These are phyloP conservation scores for Ceratobasidium sp. DNA, from an alignment of 1,284 basidiomycete species.

Conservation along the genomic window DNA sequence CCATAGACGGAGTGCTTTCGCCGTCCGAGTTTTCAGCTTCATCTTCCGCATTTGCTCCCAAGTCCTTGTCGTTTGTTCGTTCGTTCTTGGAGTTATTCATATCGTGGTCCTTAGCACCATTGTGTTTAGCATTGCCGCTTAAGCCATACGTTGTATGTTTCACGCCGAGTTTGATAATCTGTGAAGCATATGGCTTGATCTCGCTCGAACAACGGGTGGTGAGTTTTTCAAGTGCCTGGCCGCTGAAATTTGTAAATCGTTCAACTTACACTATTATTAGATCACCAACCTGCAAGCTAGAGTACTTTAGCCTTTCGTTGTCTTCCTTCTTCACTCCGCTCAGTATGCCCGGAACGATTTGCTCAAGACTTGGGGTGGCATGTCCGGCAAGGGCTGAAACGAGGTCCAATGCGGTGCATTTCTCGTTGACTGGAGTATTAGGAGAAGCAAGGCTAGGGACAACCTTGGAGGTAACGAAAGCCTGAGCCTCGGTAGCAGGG, in stretches of 20 bases:
- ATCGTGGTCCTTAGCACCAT: too few relatives aligned
- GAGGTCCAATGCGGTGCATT: constrained; percentile 83
- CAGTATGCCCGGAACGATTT: constrained; percentile 77
- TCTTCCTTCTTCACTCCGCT: constrained; percentile 74
- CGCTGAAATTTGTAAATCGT: constrained; percentile 28
- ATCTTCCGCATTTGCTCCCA: too few relatives aligned
- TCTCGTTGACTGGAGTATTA: constrained; percentile 69
- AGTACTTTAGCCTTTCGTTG: constrained; percentile 85
- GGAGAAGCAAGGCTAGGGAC: constrained; percentile 69
- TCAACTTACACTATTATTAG: neutral
- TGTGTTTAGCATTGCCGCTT: too few relatives aligned
- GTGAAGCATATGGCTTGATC: constrained; percentile 76
- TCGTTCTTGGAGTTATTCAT: too few relatives aligned
- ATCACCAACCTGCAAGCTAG: constrained; percentile 72
- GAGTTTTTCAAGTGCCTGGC: constrained; percentile 83
- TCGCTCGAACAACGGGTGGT: constrained; percentile 87
- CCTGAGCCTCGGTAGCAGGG: constrained; percentile 67
- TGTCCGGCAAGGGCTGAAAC: constrained; percentile 83
- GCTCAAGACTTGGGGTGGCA: constrained; percentile 69
- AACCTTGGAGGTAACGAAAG: constrained; percentile 68
- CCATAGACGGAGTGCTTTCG: constrained; percentile 98
- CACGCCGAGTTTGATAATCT: constrained; percentile 77
- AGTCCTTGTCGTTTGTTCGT: too few relatives aligned
- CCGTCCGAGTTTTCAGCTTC: constrained; percentile 92
- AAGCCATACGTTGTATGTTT: constrained; percentile 93